phyloP scores from a whole-genome alignment of 257 asterid genomes.

The Fraxinus pennsylvanica region DNA sequence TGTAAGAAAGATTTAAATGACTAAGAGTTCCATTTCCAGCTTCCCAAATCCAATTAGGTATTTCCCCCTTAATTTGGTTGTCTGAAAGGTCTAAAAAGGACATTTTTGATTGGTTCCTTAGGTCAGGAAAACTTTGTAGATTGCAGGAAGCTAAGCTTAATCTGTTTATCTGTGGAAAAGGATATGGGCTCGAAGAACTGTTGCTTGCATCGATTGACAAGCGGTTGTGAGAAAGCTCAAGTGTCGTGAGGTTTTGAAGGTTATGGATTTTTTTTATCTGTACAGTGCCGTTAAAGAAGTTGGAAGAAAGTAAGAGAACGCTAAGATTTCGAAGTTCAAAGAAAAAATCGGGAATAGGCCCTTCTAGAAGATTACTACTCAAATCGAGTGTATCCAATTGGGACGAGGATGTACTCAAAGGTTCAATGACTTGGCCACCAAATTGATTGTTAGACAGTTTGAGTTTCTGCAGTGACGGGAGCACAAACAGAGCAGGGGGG shows the following conservation, averaged over 20 bases:
- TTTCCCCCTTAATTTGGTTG: constrained; percentile 32
- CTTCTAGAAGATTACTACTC: constrained; percentile 24
- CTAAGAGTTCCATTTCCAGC: not conserved
- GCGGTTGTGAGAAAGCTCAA: constrained; percentile 33
- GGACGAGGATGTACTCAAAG: constrained; percentile 2
- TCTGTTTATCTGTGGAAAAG: not conserved
- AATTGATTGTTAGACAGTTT: constrained; percentile 23
- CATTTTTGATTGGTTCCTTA: not conserved
- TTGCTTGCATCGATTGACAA: constrained; percentile 16
- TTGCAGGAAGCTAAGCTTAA: constrained; percentile 34
- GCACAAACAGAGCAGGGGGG: constrained; percentile 27
- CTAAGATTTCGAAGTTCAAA: constrained; percentile 12
- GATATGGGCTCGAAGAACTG: not conserved
- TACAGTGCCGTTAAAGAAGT: constrained; percentile 26
- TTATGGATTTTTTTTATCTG: constrained; percentile 5
- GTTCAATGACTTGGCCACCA: constrained; percentile 19
- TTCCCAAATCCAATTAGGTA: constrained; percentile 38
- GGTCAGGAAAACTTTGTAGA: constrained; percentile 20
- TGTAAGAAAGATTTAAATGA: constrained; percentile 30
- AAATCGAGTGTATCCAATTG: constrained; percentile 25
- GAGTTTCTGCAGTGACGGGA: constrained; percentile 29
- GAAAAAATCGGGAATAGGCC: constrained; percentile 26
- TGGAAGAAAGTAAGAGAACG: constrained; percentile 27
- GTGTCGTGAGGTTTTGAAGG: constrained; percentile 16
- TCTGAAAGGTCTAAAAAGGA: constrained; percentile 27